Base-by-base conservation (phyloP, 1,139 yeast genomes). In the Yamadazyma mexicana region DNA sequence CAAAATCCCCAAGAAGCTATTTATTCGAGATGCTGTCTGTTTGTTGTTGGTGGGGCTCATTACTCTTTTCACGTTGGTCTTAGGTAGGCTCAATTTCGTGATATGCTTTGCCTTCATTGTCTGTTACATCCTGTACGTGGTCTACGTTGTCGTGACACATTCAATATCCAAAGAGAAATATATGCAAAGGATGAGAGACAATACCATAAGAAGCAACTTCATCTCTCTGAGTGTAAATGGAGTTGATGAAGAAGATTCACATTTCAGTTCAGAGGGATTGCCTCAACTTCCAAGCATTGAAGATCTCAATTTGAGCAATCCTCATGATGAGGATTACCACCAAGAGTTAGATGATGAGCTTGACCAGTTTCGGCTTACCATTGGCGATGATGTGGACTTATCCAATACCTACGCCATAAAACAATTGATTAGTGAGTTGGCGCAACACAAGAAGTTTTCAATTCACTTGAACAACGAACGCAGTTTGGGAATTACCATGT, bases 21-120 rank as follows among this genome's bases (percentile, higher is more conserved):
- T 83, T 48, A 25, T 79, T 3, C 60, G 91, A 44, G 94, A 86
- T 50, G 46, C 73, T 2, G 44, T 56, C 1, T 81, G 82, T 56
- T 79, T 83, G 47, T 49, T 75, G 3, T 49, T 66, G 0, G 73
- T 86, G 0, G 55, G 75, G 4, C 31, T 63, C 1, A 52, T 79
- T 17, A 58, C 82, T 2, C 46, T 71, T 12, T 45, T 62, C 4
- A 63, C 76, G 17, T 56, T 81, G 3, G 43, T 64, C 1, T 73
- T 69, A 46, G 80, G 82, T 0, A 51, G 58, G 4, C 56, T 87
- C 14, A 64, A 69, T 11, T 48, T 68, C 3, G 43, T 62, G 48
- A 76, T 75, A 42, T 76, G 86, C 46, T 40, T 70, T 1, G 50
- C 69, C 4, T 66, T 86, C 61, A 64, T 83, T 2, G 52, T 54